Evolutionary conservation across 257 asterid genomes (phyloP).

Genomic region (Salvia miltiorrhiza): DNA sequence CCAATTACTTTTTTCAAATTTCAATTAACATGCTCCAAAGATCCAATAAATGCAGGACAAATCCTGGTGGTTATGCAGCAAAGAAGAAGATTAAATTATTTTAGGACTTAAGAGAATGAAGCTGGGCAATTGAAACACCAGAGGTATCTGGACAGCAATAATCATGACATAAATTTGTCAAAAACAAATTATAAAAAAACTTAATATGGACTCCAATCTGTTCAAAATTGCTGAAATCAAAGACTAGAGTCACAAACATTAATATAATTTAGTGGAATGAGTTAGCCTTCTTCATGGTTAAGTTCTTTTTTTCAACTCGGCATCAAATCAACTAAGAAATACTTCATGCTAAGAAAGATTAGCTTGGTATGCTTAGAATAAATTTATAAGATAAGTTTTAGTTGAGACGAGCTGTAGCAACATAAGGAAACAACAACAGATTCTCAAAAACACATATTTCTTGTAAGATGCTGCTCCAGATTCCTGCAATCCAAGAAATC

Average conservation of each 20-base stretch:
- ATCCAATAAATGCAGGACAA: background rate
- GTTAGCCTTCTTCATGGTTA: background rate
- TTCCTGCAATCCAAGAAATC: background rate
- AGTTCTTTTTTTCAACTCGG: background rate
- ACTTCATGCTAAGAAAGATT: background rate
- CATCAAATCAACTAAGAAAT: background rate
- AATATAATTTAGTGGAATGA: background rate
- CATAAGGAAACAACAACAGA: constrained; percentile 3
- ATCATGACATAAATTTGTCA: background rate
- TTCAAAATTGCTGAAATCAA: background rate
- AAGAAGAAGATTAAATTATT: background rate
- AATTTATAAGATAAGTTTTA: background rate
- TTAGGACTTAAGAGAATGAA: background rate
- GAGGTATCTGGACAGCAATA: background rate
- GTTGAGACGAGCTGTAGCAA: background rate
- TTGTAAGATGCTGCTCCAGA: background rate
- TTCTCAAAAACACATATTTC: background rate
- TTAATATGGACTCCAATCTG: background rate
- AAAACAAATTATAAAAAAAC: background rate
- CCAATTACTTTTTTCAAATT: background rate
- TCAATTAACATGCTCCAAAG: constrained; percentile 8
- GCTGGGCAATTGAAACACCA: background rate
- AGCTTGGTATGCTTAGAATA: background rate
- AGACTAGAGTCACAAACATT: background rate
- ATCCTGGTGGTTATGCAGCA: background rate